These are phyloP conservation scores for Acorus calamus DNA, from an alignment of 106 monocot species.

Conservation along the genomic window DNA sequence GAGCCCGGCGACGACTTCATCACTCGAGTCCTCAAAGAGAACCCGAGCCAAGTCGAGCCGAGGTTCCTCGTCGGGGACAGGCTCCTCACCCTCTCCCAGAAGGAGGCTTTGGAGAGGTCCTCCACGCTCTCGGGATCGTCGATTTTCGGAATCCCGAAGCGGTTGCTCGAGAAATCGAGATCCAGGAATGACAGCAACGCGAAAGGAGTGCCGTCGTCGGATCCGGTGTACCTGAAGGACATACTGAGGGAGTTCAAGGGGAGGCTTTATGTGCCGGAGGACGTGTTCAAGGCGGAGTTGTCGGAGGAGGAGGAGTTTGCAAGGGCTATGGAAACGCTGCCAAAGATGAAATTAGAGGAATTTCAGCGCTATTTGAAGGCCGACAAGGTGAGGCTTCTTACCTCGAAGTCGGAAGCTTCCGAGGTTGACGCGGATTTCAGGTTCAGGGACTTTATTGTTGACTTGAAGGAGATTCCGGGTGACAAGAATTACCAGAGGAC, in stretches of 20 bases:
- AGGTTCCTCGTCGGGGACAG: constrained; percentile 53
- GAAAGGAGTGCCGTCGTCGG: constrained; percentile 7
- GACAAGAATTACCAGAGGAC: constrained; percentile 47
- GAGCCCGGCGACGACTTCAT: constrained; percentile 42
- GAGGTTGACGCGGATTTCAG: constrained; percentile 9
- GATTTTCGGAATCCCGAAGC: constrained; percentile 8
- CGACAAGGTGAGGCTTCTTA: constrained; percentile 56
- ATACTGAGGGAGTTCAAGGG: constrained; percentile 71
- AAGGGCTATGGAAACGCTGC: constrained; percentile 41
- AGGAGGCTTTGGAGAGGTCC: constrained; percentile 18
- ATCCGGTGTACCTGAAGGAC: constrained; percentile 56
- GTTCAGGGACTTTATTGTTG: constrained; percentile 54
- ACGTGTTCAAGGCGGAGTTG: constrained; percentile 40
- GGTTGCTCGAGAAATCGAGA: constrained; percentile 3
- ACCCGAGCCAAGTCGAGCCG: constrained; percentile 72
- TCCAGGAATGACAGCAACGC: constrained; percentile 5
- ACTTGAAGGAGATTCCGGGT: constrained; percentile 61
- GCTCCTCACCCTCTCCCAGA: constrained; percentile 53
- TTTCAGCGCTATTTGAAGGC: constrained; percentile 52
- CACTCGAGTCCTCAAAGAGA: constrained; percentile 41
- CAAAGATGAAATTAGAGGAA: constrained; percentile 53
- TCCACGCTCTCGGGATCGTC: constrained; percentile 7
- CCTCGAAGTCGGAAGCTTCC: constrained; percentile 25
- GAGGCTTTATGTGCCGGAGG: constrained; percentile 68
- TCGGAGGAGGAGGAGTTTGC: constrained; percentile 75